phyloP scores from a whole-genome alignment of 2,329 filamentous ascomycete genomes.

The Penicillium sp. region DNA sequence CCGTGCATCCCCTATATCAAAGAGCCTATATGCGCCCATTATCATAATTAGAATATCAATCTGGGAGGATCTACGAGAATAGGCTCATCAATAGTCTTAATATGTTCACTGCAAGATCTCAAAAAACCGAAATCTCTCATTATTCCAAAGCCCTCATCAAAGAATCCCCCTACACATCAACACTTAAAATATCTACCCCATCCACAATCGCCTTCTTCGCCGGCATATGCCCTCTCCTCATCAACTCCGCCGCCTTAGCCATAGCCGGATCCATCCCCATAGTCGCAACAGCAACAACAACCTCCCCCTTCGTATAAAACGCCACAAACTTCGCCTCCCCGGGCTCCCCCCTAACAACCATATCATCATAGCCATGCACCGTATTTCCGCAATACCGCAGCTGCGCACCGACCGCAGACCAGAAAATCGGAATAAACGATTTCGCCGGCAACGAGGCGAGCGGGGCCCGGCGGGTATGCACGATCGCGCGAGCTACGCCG shows the following conservation, averaged over 20 bases:
- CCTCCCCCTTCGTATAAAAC: constrained; percentile 85
- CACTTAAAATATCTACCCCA: constrained; percentile 45
- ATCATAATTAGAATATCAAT: too few species aligned
- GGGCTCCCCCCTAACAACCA: constrained; percentile 76
- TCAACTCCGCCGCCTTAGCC: constrained; percentile 78
- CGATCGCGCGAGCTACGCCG: constrained; percentile 74
- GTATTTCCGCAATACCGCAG: constrained; percentile 93
- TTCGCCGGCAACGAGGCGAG: constrained; percentile 56
- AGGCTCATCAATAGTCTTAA: too few species aligned
- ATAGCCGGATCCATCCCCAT: constrained; percentile 91
- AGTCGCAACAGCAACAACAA: constrained; percentile 83
- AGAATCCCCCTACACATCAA: constrained; percentile 18
- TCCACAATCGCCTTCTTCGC: constrained; percentile 72
- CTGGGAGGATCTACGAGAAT: too few species aligned
- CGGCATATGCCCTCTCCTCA: constrained; percentile 80
- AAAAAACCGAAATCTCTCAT: too few species aligned
- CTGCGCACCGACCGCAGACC: constrained; percentile 89
- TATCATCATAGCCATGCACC: constrained; percentile 76
- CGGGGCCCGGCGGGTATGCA: constrained; percentile 51
- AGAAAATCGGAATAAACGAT: constrained; percentile 90
- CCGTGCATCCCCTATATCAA: too few species aligned
- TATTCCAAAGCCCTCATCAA: too few species aligned
- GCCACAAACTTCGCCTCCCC: constrained; percentile 81
- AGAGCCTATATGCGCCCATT: too few species aligned
- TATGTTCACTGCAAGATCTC: too few species aligned